These are phyloP conservation scores for Chytriomyces confervae DNA, from an alignment of 192 early-diverging fungal genomes.

Conservation along the genomic window DNA sequence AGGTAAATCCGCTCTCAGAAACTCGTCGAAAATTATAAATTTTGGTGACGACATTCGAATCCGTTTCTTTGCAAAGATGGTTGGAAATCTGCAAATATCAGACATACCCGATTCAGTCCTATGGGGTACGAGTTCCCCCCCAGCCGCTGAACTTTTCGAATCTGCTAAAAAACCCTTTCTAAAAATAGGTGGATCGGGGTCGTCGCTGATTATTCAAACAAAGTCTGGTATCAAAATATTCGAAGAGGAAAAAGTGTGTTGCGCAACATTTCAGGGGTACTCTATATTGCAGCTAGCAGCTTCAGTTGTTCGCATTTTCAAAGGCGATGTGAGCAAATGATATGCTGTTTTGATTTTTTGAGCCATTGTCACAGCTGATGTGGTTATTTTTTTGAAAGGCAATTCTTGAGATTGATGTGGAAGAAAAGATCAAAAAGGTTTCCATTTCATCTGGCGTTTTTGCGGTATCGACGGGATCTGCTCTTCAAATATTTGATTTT, in stretches of 20 bases:
- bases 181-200: constrained; percentile 16
- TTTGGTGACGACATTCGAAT: neutral
- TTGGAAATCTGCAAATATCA: neutral
- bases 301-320: constrained; percentile 29
- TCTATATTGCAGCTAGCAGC: constrained; percentile 18
- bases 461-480: constrained; percentile 47
- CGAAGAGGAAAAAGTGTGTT: constrained; percentile 34
- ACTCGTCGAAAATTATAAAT: neutral
- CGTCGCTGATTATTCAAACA: constrained; percentile 19
- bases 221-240: constrained; percentile 23
- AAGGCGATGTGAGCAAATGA: constrained; percentile 23
- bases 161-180: neutral
- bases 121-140: neutral
- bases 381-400: neutral
- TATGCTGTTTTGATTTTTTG: neutral
- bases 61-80: neutral
- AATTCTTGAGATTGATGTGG: constrained; percentile 33
- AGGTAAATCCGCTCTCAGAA: constrained; percentile 26
- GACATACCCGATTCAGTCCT: constrained; percentile 12
- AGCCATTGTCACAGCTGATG: too few relatives aligned
- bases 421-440: constrained; percentile 41
- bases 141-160: neutral
- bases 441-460: constrained; percentile 43
- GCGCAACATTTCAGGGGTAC: constrained; percentile 28
- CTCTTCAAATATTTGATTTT: constrained; percentile 47